phyloP scores from a whole-genome alignment of 1,284 basidiomycete species.

The Cystobasidium sp. region DNA sequence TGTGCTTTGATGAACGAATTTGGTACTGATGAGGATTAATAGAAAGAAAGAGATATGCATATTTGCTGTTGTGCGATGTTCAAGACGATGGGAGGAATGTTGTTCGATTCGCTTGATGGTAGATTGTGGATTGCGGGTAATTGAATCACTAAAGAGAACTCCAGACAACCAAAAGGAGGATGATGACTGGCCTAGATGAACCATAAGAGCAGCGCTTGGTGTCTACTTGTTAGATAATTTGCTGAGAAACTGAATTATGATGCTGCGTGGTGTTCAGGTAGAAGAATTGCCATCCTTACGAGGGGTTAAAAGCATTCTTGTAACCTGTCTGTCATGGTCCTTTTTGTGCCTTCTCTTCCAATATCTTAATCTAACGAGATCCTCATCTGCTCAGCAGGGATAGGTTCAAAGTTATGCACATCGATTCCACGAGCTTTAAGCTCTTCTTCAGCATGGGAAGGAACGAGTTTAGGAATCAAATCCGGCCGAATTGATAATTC shows the following conservation, averaged over 20 bases:
- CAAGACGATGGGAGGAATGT: background rate
- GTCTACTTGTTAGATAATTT: background rate
- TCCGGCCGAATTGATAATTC: conserved; percentile 96
- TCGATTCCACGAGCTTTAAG: conserved; percentile 83
- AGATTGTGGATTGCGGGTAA: too few species aligned
- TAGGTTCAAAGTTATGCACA: conserved; percentile 65
- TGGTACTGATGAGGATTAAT: too few species aligned
- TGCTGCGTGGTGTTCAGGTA: too few species aligned
- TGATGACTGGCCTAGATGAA: too few species aligned
- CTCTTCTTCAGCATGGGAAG: conserved; percentile 84
- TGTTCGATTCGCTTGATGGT: too few species aligned
- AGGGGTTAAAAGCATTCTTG: background rate
- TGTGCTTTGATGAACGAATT: too few species aligned
- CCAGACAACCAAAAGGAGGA: too few species aligned
- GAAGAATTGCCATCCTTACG: too few species aligned
- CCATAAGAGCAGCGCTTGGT: too few species aligned
- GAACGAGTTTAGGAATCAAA: conserved; percentile 86
- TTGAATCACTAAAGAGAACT: too few species aligned
- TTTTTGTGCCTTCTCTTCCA: background rate
- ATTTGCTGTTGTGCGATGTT: background rate
- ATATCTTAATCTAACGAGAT: conserved; percentile 29
- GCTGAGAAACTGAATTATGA: background rate
- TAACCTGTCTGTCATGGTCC: background rate
- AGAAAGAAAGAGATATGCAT: too few species aligned
- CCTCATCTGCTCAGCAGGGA: conserved; percentile 50